Conservation (phyloP, 345 rosid genomes). For the Hibiscus syriacus region DNA sequence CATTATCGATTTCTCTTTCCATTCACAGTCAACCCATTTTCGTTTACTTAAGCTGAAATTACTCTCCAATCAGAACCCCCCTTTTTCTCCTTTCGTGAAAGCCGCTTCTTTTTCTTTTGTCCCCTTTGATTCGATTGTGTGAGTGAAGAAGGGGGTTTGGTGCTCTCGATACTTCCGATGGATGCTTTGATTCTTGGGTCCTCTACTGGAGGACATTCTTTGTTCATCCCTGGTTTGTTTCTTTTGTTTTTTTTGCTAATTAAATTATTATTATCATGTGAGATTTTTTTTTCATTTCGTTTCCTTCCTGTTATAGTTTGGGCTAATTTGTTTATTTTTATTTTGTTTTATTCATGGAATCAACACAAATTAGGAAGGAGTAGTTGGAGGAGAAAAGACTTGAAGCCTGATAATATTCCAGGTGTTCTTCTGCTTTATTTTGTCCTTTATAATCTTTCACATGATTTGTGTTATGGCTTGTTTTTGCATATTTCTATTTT, state of each 20-base stretch:
- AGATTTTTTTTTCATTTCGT: not conserved
- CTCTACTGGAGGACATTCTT: constrained; percentile 17
- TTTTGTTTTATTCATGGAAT: constrained; percentile 12
- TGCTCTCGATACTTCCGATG: constrained; percentile 25
- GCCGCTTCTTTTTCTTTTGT: too few species aligned
- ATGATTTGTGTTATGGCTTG: not conserved
- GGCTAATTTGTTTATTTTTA: not conserved
- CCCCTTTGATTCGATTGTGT: not conserved
- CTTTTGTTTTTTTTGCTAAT: not conserved
- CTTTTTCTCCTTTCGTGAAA: too few species aligned
- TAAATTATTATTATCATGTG: constrained; percentile 7
- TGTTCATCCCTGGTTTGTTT: constrained; percentile 34
- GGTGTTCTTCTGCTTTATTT: constrained; percentile 6
- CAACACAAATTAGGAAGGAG: constrained; percentile 20
- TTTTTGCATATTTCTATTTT: not conserved
- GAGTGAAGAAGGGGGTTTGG: not conserved
- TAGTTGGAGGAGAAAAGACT: constrained; percentile 23
- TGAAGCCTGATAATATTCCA: constrained; percentile 19
- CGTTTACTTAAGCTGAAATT: not conserved
- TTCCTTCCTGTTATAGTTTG: not conserved
- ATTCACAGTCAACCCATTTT: not conserved
- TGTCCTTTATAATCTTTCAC: not conserved
- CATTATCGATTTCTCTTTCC: too few species aligned
- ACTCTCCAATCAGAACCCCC: not conserved
- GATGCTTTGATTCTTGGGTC: constrained; percentile 45